phyloP scores from a whole-genome alignment of 805 yeast genomes.

The Kurtzmaniella fragi region DNA sequence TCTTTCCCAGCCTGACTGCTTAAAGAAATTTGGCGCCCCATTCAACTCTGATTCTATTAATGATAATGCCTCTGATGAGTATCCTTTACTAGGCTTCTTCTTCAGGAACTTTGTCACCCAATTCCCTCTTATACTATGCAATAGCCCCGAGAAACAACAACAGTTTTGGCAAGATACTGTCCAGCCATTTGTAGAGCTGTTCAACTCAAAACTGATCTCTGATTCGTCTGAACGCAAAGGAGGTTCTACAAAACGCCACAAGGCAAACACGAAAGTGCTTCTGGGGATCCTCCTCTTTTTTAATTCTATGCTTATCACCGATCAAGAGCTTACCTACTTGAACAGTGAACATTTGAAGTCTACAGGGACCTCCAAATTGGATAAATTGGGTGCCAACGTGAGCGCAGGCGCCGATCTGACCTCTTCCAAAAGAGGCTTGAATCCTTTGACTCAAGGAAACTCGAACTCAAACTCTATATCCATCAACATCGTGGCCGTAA shows the following conservation, averaged over 20 bases:
- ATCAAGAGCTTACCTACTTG: conserved; percentile 49
- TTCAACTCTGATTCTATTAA: conserved; percentile 46
- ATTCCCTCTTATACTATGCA: conserved; percentile 68
- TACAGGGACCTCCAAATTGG: conserved; percentile 32
- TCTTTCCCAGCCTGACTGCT: conserved; percentile 56
- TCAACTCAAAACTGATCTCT: conserved; percentile 68
- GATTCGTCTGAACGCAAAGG: conserved; percentile 73
- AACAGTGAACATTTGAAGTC: conserved; percentile 26
- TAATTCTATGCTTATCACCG: conserved; percentile 68
- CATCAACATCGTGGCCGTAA: conserved; percentile 66
- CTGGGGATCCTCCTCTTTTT: conserved; percentile 61
- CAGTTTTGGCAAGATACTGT: conserved; percentile 73
- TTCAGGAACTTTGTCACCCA: conserved; percentile 57
- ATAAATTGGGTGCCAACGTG: conserved; percentile 15
- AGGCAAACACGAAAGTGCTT: conserved; percentile 56
- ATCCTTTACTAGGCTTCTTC: conserved; percentile 68
- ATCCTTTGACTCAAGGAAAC: background rate
- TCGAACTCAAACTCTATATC: conserved; percentile 25
- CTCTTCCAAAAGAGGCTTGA: background rate
- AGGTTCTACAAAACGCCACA: conserved; percentile 56
- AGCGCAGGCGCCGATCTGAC: background rate
- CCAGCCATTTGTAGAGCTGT: conserved; percentile 76
- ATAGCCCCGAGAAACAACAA: conserved; percentile 40
- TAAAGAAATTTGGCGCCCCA: conserved; percentile 74
- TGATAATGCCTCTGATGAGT: conserved; percentile 22